These are phyloP conservation scores for Hygrophorus pudorinus DNA, from an alignment of 768 basidiomycete species.

Conservation along the genomic window DNA sequence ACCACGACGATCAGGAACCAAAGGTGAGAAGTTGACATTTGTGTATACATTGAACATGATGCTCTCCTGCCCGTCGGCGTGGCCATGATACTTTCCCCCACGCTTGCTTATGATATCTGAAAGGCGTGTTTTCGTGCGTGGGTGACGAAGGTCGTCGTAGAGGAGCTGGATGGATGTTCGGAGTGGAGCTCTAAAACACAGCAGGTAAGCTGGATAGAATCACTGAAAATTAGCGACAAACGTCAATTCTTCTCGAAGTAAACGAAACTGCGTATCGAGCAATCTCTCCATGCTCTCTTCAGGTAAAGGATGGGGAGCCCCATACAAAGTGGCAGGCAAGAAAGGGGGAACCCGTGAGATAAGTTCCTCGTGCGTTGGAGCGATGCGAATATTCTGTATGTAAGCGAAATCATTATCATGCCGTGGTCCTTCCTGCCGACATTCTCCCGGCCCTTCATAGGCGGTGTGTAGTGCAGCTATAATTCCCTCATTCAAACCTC, in stretches of 20 bases:
- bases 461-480: slow-evolving; percentile 25
- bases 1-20: slow-evolving; percentile 42
- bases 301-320: slow-evolving; percentile 54
- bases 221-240: slow-evolving; percentile 20
- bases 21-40: slow-evolving; percentile 34
- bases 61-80: slow-evolving; percentile 29
- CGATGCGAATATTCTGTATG: slow-evolving; percentile 51
- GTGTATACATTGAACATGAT: slow-evolving; percentile 59
- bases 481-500: slow-evolving; percentile 21
- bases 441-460: slow-evolving; percentile 48
- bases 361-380: slow-evolving; percentile 63
- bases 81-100: slow-evolving; percentile 52
- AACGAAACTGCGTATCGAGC: slow-evolving; percentile 66
- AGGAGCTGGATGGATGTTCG: slow-evolving; percentile 41
- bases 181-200: slow-evolving; percentile 35
- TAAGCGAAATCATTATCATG: slow-evolving; percentile 61
- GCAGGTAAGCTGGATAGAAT: not conserved
- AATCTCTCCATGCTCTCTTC: slow-evolving; percentile 51
- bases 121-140: slow-evolving; percentile 25
- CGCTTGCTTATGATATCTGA: slow-evolving; percentile 34
- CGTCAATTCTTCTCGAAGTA: slow-evolving; percentile 66
- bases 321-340: slow-evolving; percentile 49
- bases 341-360: slow-evolving; percentile 37
- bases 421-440: slow-evolving; percentile 39
- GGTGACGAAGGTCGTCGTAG: slow-evolving; percentile 30